phyloP scores from a whole-genome alignment of 2,329 filamentous ascomycete genomes.

The Delphinella strobiligena region DNA sequence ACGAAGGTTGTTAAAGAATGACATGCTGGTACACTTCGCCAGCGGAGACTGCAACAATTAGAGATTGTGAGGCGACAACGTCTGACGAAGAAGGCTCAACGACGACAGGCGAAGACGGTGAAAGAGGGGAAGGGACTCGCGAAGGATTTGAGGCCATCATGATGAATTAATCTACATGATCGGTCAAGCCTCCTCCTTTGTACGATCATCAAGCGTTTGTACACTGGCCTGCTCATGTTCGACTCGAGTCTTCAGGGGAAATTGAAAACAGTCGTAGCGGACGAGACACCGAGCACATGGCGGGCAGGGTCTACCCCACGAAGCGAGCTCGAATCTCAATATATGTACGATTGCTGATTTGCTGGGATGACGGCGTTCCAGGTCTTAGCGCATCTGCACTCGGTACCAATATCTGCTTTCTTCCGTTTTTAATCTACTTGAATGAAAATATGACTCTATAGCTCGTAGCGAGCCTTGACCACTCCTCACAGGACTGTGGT shows the following conservation, averaged over 20 bases:
- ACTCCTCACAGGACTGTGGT: too few species aligned
- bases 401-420: too few species aligned
- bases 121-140: not conserved
- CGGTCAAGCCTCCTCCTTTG: too few species aligned
- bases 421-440: too few species aligned
- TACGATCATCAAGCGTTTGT: too few species aligned
- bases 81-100: not conserved
- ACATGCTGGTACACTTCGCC: conserved; percentile 1
- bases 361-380: too few species aligned
- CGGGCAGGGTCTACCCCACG: not conserved
- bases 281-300: not conserved
- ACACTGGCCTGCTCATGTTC: too few species aligned
- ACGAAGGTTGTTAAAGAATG: conserved; percentile 2
- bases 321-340: not conserved
- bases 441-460: too few species aligned
- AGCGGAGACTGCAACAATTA: not conserved
- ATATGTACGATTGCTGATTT: too few species aligned
- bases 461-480: too few species aligned
- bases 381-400: too few species aligned
- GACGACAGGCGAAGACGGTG: conserved; percentile 1
- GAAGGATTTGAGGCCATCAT: conserved; percentile 2
- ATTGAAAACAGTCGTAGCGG: not conserved
- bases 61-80: conserved; percentile 1
- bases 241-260: too few species aligned
- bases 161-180: not conserved